Evolutionary conservation across 495 filamentous ascomycete species (phyloP).

Genomic region (Penicillium goetzii): DNA sequence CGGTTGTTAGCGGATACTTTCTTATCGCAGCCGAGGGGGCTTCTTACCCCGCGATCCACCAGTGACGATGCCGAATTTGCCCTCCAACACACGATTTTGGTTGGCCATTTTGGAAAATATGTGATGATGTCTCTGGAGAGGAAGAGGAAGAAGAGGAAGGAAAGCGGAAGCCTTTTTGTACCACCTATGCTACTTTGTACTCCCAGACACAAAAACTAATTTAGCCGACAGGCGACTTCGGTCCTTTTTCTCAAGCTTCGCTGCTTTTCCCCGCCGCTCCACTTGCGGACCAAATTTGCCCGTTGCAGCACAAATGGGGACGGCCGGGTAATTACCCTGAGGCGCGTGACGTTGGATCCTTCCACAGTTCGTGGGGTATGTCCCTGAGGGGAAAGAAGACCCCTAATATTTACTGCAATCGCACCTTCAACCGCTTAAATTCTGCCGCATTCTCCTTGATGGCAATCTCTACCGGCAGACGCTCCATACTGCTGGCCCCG

Average conservation of each 20-base stretch:
- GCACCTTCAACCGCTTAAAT: constrained; percentile 58
- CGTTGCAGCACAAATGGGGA: constrained; percentile 20
- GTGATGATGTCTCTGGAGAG: neutral
- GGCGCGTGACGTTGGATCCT: neutral
- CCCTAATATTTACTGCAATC: constrained; percentile 10
- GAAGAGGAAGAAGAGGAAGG: neutral
- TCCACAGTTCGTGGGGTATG: neutral
- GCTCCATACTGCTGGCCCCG: constrained; percentile 72
- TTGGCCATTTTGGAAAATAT: constrained; percentile 24
- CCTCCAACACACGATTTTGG: constrained; percentile 51
- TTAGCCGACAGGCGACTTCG: constrained; percentile 28
- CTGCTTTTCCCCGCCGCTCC: constrained; percentile 17
- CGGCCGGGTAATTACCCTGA: constrained; percentile 24
- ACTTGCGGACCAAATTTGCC: constrained; percentile 35
- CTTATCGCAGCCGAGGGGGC: constrained; percentile 12
- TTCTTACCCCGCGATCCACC: constrained; percentile 70
- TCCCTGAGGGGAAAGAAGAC: neutral
- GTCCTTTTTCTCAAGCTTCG: constrained; percentile 15
- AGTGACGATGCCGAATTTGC: constrained; percentile 78
- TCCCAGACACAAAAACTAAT: constrained; percentile 11
- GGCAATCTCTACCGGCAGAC: constrained; percentile 69
- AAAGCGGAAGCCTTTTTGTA: constrained; percentile 4
- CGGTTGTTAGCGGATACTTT: constrained; percentile 15
- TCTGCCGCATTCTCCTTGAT: constrained; percentile 61
- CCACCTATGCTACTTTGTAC: constrained; percentile 15